phyloP scores from a whole-genome alignment of 192 early-diverging fungal genomes.

The Coemansia brasiliensis region DNA sequence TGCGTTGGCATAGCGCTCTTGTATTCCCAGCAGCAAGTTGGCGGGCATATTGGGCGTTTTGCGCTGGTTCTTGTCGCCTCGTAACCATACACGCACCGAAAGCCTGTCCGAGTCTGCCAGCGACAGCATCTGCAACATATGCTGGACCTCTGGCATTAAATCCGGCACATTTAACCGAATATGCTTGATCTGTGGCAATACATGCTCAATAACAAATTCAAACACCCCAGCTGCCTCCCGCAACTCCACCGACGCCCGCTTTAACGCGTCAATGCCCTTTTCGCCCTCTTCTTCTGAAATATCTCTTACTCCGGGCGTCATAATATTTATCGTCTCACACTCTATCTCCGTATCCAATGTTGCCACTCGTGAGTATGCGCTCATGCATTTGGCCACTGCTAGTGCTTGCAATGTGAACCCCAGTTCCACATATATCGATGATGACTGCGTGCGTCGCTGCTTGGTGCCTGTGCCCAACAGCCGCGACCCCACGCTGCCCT shows the following conservation, averaged over 20 bases:
- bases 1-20: slow-evolving; percentile 47
- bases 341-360: slow-evolving; percentile 52
- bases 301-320: slow-evolving; percentile 31
- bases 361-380: slow-evolving; percentile 43
- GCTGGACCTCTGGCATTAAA: slow-evolving; percentile 50
- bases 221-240: slow-evolving; percentile 51
- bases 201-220: slow-evolving; percentile 41
- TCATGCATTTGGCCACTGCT: slow-evolving; percentile 50
- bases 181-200: slow-evolving; percentile 31
- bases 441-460: slow-evolving; percentile 47
- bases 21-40: slow-evolving; percentile 49
- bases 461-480: slow-evolving; percentile 32
- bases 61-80: slow-evolving; percentile 41
- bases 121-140: slow-evolving; percentile 51
- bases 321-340: slow-evolving; percentile 46
- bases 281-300: slow-evolving; percentile 38
- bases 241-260: slow-evolving; percentile 45
- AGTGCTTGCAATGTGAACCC: slow-evolving; percentile 48
- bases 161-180: slow-evolving; percentile 41
- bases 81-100: slow-evolving; percentile 51
- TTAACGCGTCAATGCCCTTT: slow-evolving; percentile 42
- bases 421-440: slow-evolving; percentile 45
- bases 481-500: slow-evolving; percentile 13
- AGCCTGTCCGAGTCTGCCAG: slow-evolving; percentile 53
- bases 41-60: slow-evolving; percentile 50